Percentiles rank a stretch among this genome's conserved stretches.
Conservation (phyloP, 768 basidiomycete species). For the Phlegmacium glaucopus region DNA sequence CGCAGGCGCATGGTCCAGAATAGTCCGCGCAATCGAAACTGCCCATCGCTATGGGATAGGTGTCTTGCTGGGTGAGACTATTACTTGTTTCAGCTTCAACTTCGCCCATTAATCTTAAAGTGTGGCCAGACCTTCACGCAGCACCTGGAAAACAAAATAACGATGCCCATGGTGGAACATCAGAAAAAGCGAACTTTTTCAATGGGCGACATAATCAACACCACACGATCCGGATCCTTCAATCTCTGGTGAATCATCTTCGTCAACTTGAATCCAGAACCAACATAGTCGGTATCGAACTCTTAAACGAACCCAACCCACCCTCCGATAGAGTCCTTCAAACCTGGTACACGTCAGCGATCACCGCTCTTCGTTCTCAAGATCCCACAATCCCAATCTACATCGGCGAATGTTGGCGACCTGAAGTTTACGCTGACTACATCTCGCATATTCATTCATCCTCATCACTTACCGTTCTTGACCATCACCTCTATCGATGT, state of each 20-base stretch:
- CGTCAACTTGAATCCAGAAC: constrained; percentile 35
- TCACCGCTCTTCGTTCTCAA: constrained; percentile 47
- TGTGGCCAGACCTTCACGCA: constrained; percentile 59
- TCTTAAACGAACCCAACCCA: constrained; percentile 58
- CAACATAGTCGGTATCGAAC: constrained; percentile 58
- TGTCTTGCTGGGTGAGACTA: constrained; percentile 59
- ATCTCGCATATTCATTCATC: constrained; percentile 29
- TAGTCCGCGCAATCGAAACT: constrained; percentile 54
- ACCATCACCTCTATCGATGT: constrained; percentile 84
- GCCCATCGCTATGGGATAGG: constrained; percentile 62
- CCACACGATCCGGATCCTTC: constrained; percentile 47
- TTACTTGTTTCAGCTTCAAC: background rate
- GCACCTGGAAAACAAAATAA: constrained; percentile 75
- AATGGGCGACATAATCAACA: constrained; percentile 37
- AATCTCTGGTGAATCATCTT: constrained; percentile 35
- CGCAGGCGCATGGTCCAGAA: constrained; percentile 64
- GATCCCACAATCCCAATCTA: constrained; percentile 64
- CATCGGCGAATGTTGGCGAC: constrained; percentile 74
- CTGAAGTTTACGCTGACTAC: constrained; percentile 59
- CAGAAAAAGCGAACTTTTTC: constrained; percentile 50
- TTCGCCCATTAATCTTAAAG: background rate
- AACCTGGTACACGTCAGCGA: constrained; percentile 60
- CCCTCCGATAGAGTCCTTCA: constrained; percentile 47
- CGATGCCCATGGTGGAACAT: constrained; percentile 65
- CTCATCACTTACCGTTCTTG: constrained; percentile 51